Percentiles rank a stretch among this genome's conserved stretches.
phyloP scores from a whole-genome alignment of 768 basidiomycete species.

The Russula abietina region DNA sequence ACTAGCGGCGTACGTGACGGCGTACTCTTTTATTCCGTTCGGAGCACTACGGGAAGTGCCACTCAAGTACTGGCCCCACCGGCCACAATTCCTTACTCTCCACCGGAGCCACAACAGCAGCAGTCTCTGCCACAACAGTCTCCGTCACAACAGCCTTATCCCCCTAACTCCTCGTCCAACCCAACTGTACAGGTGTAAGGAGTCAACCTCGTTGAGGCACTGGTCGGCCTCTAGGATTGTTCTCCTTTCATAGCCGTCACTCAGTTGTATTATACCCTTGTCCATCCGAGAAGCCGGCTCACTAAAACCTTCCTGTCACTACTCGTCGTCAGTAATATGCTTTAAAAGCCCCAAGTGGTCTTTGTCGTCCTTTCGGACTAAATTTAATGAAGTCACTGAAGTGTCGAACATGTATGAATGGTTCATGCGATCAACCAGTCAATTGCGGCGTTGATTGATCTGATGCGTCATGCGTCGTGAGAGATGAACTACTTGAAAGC shows the following conservation, averaged over 20 bases:
- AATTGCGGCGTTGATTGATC: too few species aligned
- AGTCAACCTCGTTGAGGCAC: not conserved
- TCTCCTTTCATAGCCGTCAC: not conserved
- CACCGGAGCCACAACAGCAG: not conserved
- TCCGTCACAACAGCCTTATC: not conserved
- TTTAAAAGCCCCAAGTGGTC: not conserved
- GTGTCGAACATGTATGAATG: not conserved
- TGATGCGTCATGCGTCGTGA: too few species aligned
- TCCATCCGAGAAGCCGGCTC: not conserved
- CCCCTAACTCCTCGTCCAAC: not conserved
- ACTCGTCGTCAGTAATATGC: not conserved
- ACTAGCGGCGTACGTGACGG: constrained; percentile 32
- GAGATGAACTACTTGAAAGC: too few species aligned
- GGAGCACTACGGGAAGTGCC: not conserved
- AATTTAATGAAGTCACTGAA: not conserved
- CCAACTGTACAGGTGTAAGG: not conserved
- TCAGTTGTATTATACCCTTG: constrained; percentile 2
- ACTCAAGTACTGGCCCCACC: not conserved
- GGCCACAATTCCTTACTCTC: not conserved
- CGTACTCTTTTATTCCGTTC: constrained; percentile 14
- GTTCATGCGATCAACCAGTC: too few species aligned
- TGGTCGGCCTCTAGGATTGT: not conserved
- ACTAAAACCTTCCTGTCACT: not conserved
- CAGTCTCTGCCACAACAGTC: not conserved
- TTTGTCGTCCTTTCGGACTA: not conserved